Percentiles rank a stretch among this genome's conserved stretches.
These are phyloP conservation scores for Collybia sordida DNA, from an alignment of 768 basidiomycete species.

Conservation along the genomic window DNA sequence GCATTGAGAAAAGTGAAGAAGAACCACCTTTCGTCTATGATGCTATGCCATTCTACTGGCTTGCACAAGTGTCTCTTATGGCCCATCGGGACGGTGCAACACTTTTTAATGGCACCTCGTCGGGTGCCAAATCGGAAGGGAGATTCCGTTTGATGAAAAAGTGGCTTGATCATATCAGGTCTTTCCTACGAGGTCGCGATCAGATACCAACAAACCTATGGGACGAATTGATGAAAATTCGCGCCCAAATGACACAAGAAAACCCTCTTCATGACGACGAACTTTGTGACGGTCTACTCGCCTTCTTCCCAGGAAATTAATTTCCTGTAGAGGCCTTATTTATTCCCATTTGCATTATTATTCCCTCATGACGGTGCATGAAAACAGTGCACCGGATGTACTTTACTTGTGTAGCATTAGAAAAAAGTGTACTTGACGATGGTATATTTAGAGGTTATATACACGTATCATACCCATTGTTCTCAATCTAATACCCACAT, in stretches of 20 bases:
- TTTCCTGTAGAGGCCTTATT: not conserved
- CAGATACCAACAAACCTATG: constrained; percentile 44
- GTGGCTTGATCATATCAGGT: constrained; percentile 49
- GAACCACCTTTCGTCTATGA: constrained; percentile 40
- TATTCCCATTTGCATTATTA: not conserved
- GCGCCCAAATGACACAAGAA: constrained; percentile 19
- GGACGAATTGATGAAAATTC: constrained; percentile 48
- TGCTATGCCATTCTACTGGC: constrained; percentile 62
- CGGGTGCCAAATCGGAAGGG: constrained; percentile 28
- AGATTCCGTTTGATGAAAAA: constrained; percentile 48
- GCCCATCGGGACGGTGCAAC: constrained; percentile 49
- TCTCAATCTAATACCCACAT: no score
- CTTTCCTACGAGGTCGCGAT: constrained; percentile 42
- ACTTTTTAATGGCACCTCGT: constrained; percentile 9
- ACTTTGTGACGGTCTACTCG: constrained; percentile 19
- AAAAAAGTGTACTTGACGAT: no score
- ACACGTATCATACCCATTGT: not conserved
- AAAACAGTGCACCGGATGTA: not conserved
- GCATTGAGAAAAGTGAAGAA: constrained; percentile 21
- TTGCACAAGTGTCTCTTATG: constrained; percentile 53
- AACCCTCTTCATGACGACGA: constrained; percentile 9
- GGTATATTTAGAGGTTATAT: not conserved
- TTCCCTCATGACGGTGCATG: not conserved
- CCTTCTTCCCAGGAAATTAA: constrained; percentile 18
- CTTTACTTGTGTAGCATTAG: not conserved